Base-by-base conservation (phyloP, 2,329 filamentous ascomycete genomes). In the Thielaviopsis punctulata region DNA sequence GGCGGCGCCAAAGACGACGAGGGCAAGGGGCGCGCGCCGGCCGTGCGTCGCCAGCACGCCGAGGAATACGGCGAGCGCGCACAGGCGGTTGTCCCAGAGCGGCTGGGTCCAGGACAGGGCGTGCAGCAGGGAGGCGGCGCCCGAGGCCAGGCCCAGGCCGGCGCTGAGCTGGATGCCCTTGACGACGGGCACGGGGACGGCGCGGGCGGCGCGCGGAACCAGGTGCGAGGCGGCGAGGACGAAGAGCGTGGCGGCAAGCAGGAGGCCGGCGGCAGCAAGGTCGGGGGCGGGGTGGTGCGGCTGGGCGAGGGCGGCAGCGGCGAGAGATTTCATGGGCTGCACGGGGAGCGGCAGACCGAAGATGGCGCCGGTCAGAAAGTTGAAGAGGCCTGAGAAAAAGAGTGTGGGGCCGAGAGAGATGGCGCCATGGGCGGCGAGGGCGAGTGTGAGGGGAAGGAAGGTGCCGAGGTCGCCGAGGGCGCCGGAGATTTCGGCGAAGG, bases 151-250 rank as follows among this genome's bases (percentile, higher is more conserved):
- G 15, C 84, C 87, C 47, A 96, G 70, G 1, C 90, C 90, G 4
- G 90, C 90, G 36, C 90, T 90, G 47, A 95, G 79, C 66, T 96
- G 92, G 58, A 96, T 95, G 25, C 90, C 90, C 63, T 94, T 95
- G 51, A 96, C 82, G 0, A 96, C 84, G 0, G 89, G 86, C 13
- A 89, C 77, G 0, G 90, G 90, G 8, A 93, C 83, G 13, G 80
- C 71, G n/a, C 71, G 68, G 8, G 84, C 81, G 49, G 86, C 80
- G 73, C 80, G 83, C 53, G 73, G 73, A 27, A 95, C 70, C n/a
- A 92, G 67, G 0, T 90, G 86, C 0, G 87, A 93, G 4, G 80
- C 62, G 61, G 84, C 89, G 63, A 95, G 79, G 1, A 93, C 6
- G 8, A 90, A 73, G 8, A 95, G 82, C 21, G 82, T 75, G 6